Evolutionary conservation across 768 basidiomycete species (phyloP).

Genomic region (Termitomyces sp.): DNA sequence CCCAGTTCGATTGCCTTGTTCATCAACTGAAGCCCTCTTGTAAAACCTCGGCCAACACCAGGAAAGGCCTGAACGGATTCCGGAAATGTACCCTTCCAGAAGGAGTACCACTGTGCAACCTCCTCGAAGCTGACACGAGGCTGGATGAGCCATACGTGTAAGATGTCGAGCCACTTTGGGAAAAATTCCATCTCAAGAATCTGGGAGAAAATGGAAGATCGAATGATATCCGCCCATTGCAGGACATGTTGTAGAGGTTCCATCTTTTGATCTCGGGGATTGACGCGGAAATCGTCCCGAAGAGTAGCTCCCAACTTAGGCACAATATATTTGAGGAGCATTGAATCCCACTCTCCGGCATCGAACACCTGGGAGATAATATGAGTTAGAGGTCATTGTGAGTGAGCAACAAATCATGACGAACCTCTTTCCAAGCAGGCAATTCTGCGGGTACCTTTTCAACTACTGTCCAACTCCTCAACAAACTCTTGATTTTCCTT

Average conservation of each 20-base stretch:
- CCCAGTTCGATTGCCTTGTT: slow-evolving; percentile 89
- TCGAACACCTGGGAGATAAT: slow-evolving; percentile 57
- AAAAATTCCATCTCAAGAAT: slow-evolving; percentile 91
- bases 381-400: background rate
- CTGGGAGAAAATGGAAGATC: slow-evolving; percentile 73
- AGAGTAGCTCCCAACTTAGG: slow-evolving; percentile 84
- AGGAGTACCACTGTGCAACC: slow-evolving; percentile 89
- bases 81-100: slow-evolving; percentile 82
- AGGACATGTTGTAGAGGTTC: slow-evolving; percentile 72
- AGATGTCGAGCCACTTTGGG: slow-evolving; percentile 91
- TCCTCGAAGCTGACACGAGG: slow-evolving; percentile 86
- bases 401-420: slow-evolving; percentile 17
- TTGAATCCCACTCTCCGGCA: slow-evolving; percentile 80
- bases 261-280: slow-evolving; percentile 90
- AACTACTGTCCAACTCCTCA: slow-evolving; percentile 69
- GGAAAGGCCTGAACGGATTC: slow-evolving; percentile 60
- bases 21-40: slow-evolving; percentile 88
- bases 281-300: slow-evolving; percentile 83
- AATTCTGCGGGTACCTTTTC: slow-evolving; percentile 79
- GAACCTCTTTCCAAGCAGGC: slow-evolving; percentile 74
- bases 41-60: slow-evolving; percentile 76
- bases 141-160: slow-evolving; percentile 92
- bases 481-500: slow-evolving; percentile 74
- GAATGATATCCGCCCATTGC: slow-evolving; percentile 70
- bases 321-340: slow-evolving; percentile 86